These are phyloP conservation scores for Salix exigua DNA, from an alignment of 345 rosid species.

Conservation along the genomic window DNA sequence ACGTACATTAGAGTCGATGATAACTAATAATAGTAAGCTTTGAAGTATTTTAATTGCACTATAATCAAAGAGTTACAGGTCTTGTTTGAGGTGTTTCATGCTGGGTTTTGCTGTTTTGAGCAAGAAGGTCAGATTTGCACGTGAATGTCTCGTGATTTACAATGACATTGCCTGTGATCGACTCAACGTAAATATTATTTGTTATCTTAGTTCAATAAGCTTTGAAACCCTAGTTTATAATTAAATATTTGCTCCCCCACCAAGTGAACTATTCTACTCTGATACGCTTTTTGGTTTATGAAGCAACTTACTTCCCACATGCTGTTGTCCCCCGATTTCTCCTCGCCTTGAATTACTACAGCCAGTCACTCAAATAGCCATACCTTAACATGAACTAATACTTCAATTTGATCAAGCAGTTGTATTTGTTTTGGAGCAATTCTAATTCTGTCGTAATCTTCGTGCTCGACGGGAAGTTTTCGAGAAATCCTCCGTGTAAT, in stretches of 20 bases:
- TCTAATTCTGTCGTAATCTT: neutral
- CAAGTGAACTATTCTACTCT: neutral
- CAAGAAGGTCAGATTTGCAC: constrained; percentile 70
- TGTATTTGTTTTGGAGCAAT: neutral
- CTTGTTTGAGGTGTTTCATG: constrained; percentile 18
- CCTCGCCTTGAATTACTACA: neutral
- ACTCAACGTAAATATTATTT: constrained; percentile 19
- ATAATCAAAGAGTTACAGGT: constrained; percentile 22
- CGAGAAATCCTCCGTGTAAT: neutral
- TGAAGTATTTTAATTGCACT: constrained; percentile 11
- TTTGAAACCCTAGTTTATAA: constrained; percentile 13
- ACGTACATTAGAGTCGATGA: neutral
- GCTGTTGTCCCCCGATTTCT: neutral
- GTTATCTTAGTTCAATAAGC: constrained; percentile 11
- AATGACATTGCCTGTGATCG: constrained; percentile 37
- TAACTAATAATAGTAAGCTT: neutral
- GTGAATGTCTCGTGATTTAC: constrained; percentile 80
- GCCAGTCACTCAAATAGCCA: constrained; percentile 19
- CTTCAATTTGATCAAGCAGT: constrained; percentile 6
- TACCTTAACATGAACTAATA: constrained; percentile 4
- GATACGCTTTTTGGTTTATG: neutral
- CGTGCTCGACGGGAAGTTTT: constrained; percentile 18
- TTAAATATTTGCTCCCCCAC: constrained; percentile 10
- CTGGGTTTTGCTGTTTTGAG: constrained; percentile 12
- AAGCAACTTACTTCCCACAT: constrained; percentile 21